phyloP scores from a whole-genome alignment of 2,329 filamentous ascomycete species.

The Ophiocordyceps robertsii region DNA sequence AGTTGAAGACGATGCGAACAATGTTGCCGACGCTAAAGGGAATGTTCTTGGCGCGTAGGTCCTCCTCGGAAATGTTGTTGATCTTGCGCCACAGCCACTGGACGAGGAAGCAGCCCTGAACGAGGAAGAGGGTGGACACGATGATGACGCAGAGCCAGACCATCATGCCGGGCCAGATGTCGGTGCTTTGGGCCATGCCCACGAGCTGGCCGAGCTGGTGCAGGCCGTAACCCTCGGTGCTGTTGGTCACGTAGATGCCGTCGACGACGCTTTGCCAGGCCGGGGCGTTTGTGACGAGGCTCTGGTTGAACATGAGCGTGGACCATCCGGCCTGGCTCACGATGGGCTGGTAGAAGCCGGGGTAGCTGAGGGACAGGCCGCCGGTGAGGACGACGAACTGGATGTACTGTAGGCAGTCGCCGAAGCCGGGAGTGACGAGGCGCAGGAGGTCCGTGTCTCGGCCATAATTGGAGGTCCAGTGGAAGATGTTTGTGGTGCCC shows the following conservation, averaged over 20 bases:
- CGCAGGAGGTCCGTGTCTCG: slow-evolving; percentile 84
- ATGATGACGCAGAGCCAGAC: slow-evolving; percentile 78
- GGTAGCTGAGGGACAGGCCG: slow-evolving; percentile 76
- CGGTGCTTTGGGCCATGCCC: slow-evolving; percentile 60
- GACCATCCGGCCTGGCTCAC: slow-evolving; percentile 85
- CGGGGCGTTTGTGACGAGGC: slow-evolving; percentile 58
- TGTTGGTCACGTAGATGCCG: slow-evolving; percentile 74
- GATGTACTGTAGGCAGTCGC: slow-evolving; percentile 92
- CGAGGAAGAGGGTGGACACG: slow-evolving; percentile 49
- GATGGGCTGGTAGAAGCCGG: slow-evolving; percentile 86
- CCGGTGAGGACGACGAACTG: slow-evolving; percentile 85
- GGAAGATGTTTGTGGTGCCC: slow-evolving; percentile 81
- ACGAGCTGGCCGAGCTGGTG: slow-evolving; percentile 68
- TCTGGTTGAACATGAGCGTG: slow-evolving; percentile 82
- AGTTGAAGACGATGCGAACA: slow-evolving; percentile 82
- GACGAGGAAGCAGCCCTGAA: slow-evolving; percentile 61
- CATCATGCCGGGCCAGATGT: slow-evolving; percentile 92
- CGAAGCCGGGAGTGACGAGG: slow-evolving; percentile 89
- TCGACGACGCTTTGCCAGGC: slow-evolving; percentile 59
- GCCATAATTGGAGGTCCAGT: slow-evolving; percentile 97
- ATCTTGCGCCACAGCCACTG: slow-evolving; percentile 66
- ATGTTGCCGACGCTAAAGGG: slow-evolving; percentile 73
- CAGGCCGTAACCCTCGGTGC: slow-evolving; percentile 72
- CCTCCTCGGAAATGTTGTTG: slow-evolving; percentile 64
- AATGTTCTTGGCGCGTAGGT: slow-evolving; percentile 80